Evolutionary conservation across 371 early-diverging fungal species (phyloP).

Genomic region (Mortierella sp.): DNA sequence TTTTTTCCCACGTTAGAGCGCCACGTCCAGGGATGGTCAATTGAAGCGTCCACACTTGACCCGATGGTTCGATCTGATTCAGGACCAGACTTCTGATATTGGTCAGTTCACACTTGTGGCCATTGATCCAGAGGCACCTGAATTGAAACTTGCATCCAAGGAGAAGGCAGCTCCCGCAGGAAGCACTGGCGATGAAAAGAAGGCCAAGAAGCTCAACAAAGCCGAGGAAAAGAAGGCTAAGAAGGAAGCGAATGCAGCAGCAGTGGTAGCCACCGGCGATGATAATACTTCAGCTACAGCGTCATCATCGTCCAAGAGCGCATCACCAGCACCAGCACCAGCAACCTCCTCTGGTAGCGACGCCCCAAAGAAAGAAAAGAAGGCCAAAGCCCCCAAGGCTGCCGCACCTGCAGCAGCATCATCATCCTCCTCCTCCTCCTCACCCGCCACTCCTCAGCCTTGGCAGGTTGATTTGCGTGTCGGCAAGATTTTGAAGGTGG

Average conservation of each 20-base stretch:
- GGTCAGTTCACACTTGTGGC: constrained; percentile 62
- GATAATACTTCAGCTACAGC: neutral
- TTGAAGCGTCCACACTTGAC: constrained; percentile 63
- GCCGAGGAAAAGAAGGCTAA: constrained; percentile 65
- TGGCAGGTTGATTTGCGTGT: constrained; percentile 94
- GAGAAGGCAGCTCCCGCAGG: constrained; percentile 54
- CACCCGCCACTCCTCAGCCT: constrained; percentile 70
- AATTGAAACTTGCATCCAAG: constrained; percentile 59
- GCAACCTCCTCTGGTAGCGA: constrained; percentile 11
- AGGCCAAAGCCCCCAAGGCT: constrained; percentile 49
- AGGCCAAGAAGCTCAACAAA: constrained; percentile 59
- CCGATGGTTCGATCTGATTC: constrained; percentile 84
- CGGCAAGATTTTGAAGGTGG: constrained; percentile 84
- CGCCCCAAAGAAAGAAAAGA: constrained; percentile 50
- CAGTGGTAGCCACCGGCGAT: constrained; percentile 4
- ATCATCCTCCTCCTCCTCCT: too few relatives aligned
- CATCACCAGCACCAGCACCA: constrained; percentile 11
- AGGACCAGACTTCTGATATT: constrained; percentile 65
- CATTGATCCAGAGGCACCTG: constrained; percentile 67
- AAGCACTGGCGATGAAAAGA: constrained; percentile 58
- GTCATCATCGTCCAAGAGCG: too few relatives aligned
- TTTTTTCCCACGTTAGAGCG: too few relatives aligned
- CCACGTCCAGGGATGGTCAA: constrained; percentile 56
- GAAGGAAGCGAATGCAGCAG: constrained; percentile 35
- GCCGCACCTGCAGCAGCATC: constrained; percentile 60